phyloP scores from a whole-genome alignment of 208 protist species.

The Phytomonas francai region DNA sequence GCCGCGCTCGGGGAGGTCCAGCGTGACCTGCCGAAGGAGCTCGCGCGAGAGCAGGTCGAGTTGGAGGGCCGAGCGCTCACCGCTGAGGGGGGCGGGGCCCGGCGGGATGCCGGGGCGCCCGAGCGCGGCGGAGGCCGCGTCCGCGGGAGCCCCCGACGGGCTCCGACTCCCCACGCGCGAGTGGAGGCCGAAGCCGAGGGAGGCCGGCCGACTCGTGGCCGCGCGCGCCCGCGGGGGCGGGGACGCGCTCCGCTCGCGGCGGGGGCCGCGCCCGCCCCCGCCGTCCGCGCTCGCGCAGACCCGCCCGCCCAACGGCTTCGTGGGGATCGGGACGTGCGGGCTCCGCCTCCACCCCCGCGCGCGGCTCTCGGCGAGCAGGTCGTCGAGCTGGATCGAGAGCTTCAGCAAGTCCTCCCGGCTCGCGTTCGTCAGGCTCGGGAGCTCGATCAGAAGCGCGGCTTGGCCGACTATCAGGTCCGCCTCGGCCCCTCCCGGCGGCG shows the following conservation, averaged over 20 bases:
- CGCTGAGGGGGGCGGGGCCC: conserved; percentile 36
- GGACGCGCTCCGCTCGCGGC: not conserved
- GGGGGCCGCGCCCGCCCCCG: no score
- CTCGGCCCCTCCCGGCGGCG: conserved; percentile 7
- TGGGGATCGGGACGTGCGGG: conserved; percentile 12
- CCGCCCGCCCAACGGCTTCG: no score
- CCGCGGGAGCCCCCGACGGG: conserved; percentile 13
- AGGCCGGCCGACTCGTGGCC: conserved; percentile 12
- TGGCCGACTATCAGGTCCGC: conserved; percentile 19
- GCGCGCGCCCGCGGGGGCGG: conserved; percentile 6
- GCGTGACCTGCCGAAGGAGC: conserved; percentile 42
- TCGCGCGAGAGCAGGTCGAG: conserved; percentile 36
- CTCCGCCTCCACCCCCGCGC: conserved; percentile 32
- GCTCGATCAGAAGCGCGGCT: conserved; percentile 32
- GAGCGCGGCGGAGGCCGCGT: conserved; percentile 12
- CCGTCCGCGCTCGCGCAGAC: no score
- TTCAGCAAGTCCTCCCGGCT: conserved; percentile 25
- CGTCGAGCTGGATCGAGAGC: conserved; percentile 29
- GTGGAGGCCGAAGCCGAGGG: no score
- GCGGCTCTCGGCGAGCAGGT: conserved; percentile 12
- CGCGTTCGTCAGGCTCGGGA: conserved; percentile 21
- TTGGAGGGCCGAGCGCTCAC: conserved; percentile 32
- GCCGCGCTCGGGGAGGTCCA: conserved; percentile 61
- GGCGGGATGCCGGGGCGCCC: conserved; percentile 47
- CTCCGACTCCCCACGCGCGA: conserved; percentile 14